phyloP scores from a whole-genome alignment of 2,329 filamentous ascomycete species.

The Aspergillus puulaauensis region DNA sequence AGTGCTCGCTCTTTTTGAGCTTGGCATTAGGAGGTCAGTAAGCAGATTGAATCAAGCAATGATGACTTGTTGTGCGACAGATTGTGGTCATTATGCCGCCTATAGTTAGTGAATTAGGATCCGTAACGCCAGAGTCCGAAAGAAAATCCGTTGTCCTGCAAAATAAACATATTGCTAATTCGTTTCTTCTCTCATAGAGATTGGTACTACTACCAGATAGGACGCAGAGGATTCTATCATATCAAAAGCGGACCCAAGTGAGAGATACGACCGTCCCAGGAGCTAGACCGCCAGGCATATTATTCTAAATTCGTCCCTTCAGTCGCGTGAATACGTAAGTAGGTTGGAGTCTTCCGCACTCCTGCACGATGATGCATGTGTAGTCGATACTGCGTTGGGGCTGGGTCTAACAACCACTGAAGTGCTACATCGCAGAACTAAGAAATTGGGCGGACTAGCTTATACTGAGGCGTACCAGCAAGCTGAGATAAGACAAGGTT shows the following conservation, averaged over 20 bases:
- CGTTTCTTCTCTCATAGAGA: neutral
- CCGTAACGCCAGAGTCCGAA: neutral
- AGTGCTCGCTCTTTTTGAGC: neutral
- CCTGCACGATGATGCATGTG: constrained; percentile 1
- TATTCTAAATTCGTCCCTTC: constrained; percentile 1
- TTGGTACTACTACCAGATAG: neutral
- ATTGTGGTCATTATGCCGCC: neutral
- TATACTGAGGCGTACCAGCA: neutral
- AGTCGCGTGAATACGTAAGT: neutral
- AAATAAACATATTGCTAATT: neutral
- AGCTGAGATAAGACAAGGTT: neutral
- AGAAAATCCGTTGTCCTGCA: neutral
- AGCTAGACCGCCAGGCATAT: constrained; percentile 19
- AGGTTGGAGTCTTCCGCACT: neutral
- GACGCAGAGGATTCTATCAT: constrained; percentile 6
- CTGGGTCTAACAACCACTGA: neutral
- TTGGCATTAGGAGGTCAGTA: neutral
- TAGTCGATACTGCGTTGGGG: neutral
- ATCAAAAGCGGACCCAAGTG: neutral
- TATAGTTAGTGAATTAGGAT: neutral
- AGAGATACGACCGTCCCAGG: constrained; percentile 21
- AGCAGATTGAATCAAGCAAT: neutral
- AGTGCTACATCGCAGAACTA: neutral
- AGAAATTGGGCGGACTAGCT: neutral
- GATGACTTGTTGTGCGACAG: constrained; percentile 6